Evolutionary conservation across 805 yeast species (phyloP).

Genomic region (Wickerhamiella kazuoi): DNA sequence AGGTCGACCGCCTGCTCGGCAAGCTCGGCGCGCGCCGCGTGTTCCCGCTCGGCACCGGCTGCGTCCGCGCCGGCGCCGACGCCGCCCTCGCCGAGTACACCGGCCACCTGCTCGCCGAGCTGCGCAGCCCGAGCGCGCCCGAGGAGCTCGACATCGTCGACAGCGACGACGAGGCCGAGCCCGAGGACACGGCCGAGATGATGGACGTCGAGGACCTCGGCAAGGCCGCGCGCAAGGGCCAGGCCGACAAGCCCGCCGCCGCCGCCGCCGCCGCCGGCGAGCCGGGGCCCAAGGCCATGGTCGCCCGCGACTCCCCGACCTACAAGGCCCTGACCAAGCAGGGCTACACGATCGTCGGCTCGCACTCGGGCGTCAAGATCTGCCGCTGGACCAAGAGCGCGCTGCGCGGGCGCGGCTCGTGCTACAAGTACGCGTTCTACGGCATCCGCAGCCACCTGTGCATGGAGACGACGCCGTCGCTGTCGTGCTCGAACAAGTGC

Average conservation of each 20-base stretch:
- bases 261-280: background rate
- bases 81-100: conserved; percentile 54
- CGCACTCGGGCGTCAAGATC: conserved; percentile 87
- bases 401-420: conserved; percentile 80
- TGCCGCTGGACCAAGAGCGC: conserved; percentile 96
- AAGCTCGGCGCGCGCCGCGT: conserved; percentile 75
- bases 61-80: conserved; percentile 46
- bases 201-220: conserved; percentile 89
- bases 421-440: conserved; percentile 82
- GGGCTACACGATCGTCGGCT: conserved; percentile 83
- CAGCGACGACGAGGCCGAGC: conserved; percentile 34
- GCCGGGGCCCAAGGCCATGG: conserved; percentile 54
- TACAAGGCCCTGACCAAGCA: conserved; percentile 76
- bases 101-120: conserved; percentile 36
- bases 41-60: conserved; percentile 68
- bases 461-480: conserved; percentile 89
- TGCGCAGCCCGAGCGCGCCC: conserved; percentile 49
- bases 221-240: conserved; percentile 24
- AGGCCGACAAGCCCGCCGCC: background rate
- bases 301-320: conserved; percentile 76
- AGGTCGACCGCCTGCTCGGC: conserved; percentile 57
- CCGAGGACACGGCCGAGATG: conserved; percentile 26
- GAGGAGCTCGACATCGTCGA: conserved; percentile 41
- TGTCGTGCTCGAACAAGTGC: conserved; percentile 88
- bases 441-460: conserved; percentile 82